Base-by-base conservation (phyloP, 202 grass and related monocot species). In the Saccharum hybrid region DNA sequence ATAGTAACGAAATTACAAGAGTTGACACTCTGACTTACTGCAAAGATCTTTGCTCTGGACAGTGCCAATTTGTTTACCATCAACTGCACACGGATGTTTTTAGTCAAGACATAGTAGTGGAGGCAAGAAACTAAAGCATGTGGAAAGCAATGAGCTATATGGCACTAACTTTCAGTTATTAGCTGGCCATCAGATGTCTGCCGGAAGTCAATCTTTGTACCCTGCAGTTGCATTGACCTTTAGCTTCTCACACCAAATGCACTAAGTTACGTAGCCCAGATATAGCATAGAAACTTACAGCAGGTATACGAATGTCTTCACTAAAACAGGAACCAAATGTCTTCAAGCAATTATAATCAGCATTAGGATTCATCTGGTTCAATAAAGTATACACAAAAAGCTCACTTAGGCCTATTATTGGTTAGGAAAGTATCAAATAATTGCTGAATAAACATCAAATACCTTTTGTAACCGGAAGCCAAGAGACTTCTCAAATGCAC, bases 41-140 rank as follows among this genome's bases (percentile, higher is more conserved):
- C 96, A 98, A 28, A 98, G 93, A 84, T 98, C 96, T 89, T 96
- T 98, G 88, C 96, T 98, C 57, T 84, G 79, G 51, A 98, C 91
- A 75, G 93, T 80, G 69, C 96, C 91, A 66, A 98, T 90, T 79
- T 90, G 88, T 88, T 72, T 94, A 23, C 93, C 96, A 75, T 90
- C 92, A 90, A 98, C 96, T 98, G 91, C 89, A 89, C 7, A 26
- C 10, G 22, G 1, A 87, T 71, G 21, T 41, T 63, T 23, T 69
- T 70, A 23, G 34, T 87, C n/a, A 83, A 71, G 2, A 9, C 41
- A 79, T 70, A n/a, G 15, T n/a, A 14, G 22, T 21, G 36, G 54
- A 28, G 56, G 63, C 15, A 26, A 43, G 28, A 83, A 52, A 31
- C 40, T 59, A 79, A 84, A 79, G 8, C 65, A 3, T 34, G 49